These are phyloP conservation scores for Diaporthe capsici DNA, from an alignment of 2,329 filamentous ascomycete genomes.

Conservation along the genomic window DNA sequence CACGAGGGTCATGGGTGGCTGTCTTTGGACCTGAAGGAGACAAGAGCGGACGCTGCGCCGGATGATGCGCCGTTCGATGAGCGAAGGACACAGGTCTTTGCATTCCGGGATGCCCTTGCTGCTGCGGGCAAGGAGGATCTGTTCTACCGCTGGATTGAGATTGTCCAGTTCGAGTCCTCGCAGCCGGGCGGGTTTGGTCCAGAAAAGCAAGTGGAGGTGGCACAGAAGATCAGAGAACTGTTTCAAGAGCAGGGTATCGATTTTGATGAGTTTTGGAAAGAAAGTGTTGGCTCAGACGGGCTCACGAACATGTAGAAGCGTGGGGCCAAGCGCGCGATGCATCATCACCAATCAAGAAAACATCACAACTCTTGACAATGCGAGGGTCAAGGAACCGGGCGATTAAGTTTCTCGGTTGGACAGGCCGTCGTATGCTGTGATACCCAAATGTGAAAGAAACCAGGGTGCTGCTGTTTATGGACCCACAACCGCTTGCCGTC, in stretches of 20 bases:
- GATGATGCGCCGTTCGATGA: conserved; percentile 70
- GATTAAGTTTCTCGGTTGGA: neutral
- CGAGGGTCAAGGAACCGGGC: neutral
- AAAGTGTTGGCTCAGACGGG: conserved; percentile 64
- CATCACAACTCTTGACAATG: neutral
- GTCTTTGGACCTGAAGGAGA: conserved; percentile 71
- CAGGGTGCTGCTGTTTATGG: conserved; percentile 17
- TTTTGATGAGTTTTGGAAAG: conserved; percentile 84
- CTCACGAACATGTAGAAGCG: conserved; percentile 47
- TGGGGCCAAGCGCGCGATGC: neutral
- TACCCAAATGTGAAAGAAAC: neutral
- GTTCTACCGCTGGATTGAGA: conserved; percentile 94
- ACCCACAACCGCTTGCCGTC: conserved; percentile 2
- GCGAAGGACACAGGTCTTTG: conserved; percentile 80
- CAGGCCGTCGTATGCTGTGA: conserved; percentile 1
- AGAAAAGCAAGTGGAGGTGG: conserved; percentile 80
- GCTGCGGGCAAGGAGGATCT: conserved; percentile 87
- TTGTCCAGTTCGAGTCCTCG: conserved; percentile 89
- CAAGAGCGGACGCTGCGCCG: conserved; percentile 42
- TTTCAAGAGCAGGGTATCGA: conserved; percentile 84
- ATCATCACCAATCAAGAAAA: neutral
- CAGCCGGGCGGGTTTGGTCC: conserved; percentile 83
- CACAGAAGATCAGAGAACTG: conserved; percentile 80
- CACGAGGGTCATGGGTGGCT: conserved; percentile 80
- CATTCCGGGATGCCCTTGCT: conserved; percentile 82